Evolutionary conservation across 1,139 yeast species (phyloP), one percentile per base, ranked within the genome.

Genomic region (Lodderomyces elongisporus): DNA sequence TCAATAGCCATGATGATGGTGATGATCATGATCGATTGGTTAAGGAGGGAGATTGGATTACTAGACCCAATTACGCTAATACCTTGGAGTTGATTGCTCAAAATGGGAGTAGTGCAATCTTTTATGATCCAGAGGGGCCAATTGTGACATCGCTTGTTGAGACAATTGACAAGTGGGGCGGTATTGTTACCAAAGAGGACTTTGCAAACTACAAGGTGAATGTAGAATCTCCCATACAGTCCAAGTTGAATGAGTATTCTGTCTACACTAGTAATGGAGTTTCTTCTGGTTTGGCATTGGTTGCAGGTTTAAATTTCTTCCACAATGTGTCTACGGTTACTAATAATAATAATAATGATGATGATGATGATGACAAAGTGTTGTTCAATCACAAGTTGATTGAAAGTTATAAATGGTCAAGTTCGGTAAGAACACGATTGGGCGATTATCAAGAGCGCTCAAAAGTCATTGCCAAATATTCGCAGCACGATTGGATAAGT

Each of bases 361-460:
- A 20, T 10, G 22, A 20, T 20, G 30, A 28, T 4, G 51, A 54
- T 23, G 45, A 48, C 4, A 48, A 52, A 12, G 63, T 65, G 0
- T 48, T 70, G 4, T 66, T 73, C n/a, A 65, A 78, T 2, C 96
- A 85, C 48, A 68, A 85, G 36, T 53, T 87, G 10, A 63, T 88
- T 10, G 98, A 91, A 56, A 63, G 85, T 5, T 87, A 89, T 93
- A 89, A 89, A 56, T 91, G 96, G 95, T 73, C 87, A 71, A 85
- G 89, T 1, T 73, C 93, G 7, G 89, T 83, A 0, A 69, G 97
- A 39, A 77, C 91, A 13, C 72, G 85, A 46, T 68, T 89, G 16
- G 97, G 97, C 1, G 96, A 87, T 48, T 46, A 54, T 27, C 20
- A 32, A 8, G 41, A 52, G 0, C 52, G 49, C 35, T 42, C 47